A percentile compares a stretch with the other conserved stretches of the same genome.
phyloP scores from a whole-genome alignment of 345 rosid species.

The Salix viminalis region DNA sequence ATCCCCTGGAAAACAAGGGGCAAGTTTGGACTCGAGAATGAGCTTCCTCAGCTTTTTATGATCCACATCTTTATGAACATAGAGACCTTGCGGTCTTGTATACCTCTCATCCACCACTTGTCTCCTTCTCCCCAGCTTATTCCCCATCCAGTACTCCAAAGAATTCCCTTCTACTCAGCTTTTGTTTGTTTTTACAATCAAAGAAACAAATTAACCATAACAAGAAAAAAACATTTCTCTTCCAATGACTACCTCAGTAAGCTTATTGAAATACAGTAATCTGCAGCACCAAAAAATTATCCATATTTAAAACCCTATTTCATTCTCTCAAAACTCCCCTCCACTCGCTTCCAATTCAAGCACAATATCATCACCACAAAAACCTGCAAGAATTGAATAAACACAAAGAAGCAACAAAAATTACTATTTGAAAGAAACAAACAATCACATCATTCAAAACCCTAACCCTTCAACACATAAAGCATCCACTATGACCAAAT shows the following conservation, averaged over 20 bases:
- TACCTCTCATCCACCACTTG: slow-evolving; percentile 90
- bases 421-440: background rate
- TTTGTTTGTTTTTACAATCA: background rate
- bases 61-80: slow-evolving; percentile 86
- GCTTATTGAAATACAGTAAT: background rate
- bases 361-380: background rate
- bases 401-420: background rate
- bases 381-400: background rate
- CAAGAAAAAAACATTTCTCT: background rate
- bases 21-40: slow-evolving; percentile 89
- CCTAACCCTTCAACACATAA: background rate
- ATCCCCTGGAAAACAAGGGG: slow-evolving; percentile 95
- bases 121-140: slow-evolving; percentile 81
- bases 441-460: background rate
- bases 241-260: background rate
- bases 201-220: background rate
- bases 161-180: background rate
- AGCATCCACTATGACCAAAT: background rate
- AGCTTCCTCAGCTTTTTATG: slow-evolving; percentile 91
- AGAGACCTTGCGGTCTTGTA: slow-evolving; percentile 89
- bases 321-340: background rate
- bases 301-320: background rate
- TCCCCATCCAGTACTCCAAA: slow-evolving; percentile 61
- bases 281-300: background rate
- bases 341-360: background rate